Percentiles rank a stretch among this genome's conserved stretches.
These are phyloP conservation scores for Gremmenia infestans DNA, from an alignment of 2,329 filamentous ascomycete genomes.

Conservation along the genomic window DNA sequence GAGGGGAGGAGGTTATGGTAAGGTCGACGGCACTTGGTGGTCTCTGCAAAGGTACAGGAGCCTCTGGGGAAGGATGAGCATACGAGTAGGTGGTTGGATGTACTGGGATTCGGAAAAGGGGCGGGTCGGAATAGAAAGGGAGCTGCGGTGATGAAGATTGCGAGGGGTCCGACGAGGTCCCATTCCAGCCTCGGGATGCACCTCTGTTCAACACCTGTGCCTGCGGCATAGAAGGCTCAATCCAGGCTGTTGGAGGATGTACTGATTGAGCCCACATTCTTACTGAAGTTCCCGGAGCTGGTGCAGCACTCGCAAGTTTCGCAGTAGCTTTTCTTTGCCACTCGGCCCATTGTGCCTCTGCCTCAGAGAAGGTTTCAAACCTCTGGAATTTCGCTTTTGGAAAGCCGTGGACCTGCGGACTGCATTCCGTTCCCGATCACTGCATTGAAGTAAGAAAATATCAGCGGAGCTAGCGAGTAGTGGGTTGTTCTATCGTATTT, in stretches of 20 bases:
- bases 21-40: background rate
- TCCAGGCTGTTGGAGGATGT: background rate
- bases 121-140: background rate
- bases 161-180: background rate
- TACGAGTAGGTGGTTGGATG: background rate
- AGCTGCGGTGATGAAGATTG: background rate
- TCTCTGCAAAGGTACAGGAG: background rate
- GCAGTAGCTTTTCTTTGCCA: background rate
- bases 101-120: background rate
- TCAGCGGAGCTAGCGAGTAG: too few relatives aligned
- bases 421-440: conserved; percentile 1
- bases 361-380: conserved; percentile 4
- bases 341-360: conserved; percentile 9
- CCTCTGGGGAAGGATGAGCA: background rate
- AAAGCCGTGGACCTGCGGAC: conserved; percentile 12
- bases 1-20: background rate
- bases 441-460: too few relatives aligned
- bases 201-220: background rate
- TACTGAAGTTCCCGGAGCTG: background rate
- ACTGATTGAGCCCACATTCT: background rate
- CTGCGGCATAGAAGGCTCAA: background rate
- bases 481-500: too few relatives aligned
- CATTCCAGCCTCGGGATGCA: background rate
- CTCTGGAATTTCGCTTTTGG: background rate
- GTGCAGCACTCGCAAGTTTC: background rate